phyloP scores from a whole-genome alignment of 495 filamentous ascomycete genomes.

The Podospora pseudopauciseta region DNA sequence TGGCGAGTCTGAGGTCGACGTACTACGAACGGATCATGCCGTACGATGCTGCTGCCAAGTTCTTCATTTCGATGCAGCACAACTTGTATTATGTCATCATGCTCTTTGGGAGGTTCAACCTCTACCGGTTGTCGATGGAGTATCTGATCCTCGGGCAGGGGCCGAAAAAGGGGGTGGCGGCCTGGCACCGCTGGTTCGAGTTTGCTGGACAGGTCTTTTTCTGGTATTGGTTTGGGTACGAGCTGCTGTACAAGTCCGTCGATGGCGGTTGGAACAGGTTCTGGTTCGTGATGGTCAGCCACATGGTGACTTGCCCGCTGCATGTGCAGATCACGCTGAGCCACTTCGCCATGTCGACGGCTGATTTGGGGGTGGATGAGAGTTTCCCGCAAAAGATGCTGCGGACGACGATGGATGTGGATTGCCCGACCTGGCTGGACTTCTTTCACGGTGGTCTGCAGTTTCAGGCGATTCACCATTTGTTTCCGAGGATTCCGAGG shows the following conservation, averaged over 20 bases:
- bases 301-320: conserved; percentile 79
- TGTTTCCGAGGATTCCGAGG: conserved; percentile 89
- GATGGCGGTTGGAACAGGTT: conserved; percentile 67
- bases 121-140: conserved; percentile 80
- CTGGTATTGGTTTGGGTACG: conserved; percentile 93
- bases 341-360: conserved; percentile 95
- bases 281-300: conserved; percentile 77
- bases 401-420: conserved; percentile 96
- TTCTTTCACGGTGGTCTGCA: conserved; percentile 96
- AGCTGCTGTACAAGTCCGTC: conserved; percentile 71
- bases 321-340: conserved; percentile 96
- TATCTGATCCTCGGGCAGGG: conserved; percentile 73
- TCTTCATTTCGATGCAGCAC: conserved; percentile 71
- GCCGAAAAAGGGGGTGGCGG: conserved; percentile 75
- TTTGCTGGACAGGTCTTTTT: conserved; percentile 79
- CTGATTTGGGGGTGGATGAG: conserved; percentile 80
- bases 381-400: conserved; percentile 97
- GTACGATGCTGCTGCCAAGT: conserved; percentile 71
- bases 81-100: conserved; percentile 87
- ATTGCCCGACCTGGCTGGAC: conserved; percentile 92
- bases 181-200: conserved; percentile 89
- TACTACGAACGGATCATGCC: conserved; percentile 88
- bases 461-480: conserved; percentile 94
- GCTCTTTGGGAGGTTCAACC: conserved; percentile 84
- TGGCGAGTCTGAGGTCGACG: conserved; percentile 70